phyloP scores from a whole-genome alignment of 768 basidiomycete species.

The Trametes cingulata region DNA sequence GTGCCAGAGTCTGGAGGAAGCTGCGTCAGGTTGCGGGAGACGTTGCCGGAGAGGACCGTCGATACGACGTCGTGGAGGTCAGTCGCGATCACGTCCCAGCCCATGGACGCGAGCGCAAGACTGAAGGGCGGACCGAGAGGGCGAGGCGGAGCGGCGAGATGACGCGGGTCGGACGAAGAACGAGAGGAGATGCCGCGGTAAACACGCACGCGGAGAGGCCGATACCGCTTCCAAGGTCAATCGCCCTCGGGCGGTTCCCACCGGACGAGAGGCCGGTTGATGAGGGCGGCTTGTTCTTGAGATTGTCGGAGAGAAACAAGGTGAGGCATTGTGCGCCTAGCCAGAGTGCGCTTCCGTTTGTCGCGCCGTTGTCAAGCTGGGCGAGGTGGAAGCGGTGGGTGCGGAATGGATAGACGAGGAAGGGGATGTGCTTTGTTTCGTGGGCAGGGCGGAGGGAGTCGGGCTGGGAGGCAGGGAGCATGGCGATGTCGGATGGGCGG shows the following conservation, averaged over 20 bases:
- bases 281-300: slow-evolving; percentile 28
- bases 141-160: slow-evolving; percentile 4
- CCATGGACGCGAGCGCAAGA: slow-evolving; percentile 64
- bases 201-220: slow-evolving; percentile 71
- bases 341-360: slow-evolving; percentile 86
- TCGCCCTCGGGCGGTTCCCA: slow-evolving; percentile 40
- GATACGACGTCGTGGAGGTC: slow-evolving; percentile 66
- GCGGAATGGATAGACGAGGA: slow-evolving; percentile 49
- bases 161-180: slow-evolving; percentile 3
- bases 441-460: slow-evolving; percentile 52
- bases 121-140: slow-evolving; percentile 33
- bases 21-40: slow-evolving; percentile 46
- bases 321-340: slow-evolving; percentile 78
- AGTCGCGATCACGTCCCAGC: slow-evolving; percentile 77
- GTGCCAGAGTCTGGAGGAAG: slow-evolving; percentile 40
- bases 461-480: neutral
- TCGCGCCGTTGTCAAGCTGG: slow-evolving; percentile 60
- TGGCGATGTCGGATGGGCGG: neutral
- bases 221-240: slow-evolving; percentile 84
- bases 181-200: slow-evolving; percentile 10
- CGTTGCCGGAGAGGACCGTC: slow-evolving; percentile 63
- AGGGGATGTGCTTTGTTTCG: slow-evolving; percentile 59
- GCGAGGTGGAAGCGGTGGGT: slow-evolving; percentile 44
- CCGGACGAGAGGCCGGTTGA: slow-evolving; percentile 9
- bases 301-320: slow-evolving; percentile 51